Conservation (phyloP, 441 rosid genomes). For the Erysimum pusillum region DNA sequence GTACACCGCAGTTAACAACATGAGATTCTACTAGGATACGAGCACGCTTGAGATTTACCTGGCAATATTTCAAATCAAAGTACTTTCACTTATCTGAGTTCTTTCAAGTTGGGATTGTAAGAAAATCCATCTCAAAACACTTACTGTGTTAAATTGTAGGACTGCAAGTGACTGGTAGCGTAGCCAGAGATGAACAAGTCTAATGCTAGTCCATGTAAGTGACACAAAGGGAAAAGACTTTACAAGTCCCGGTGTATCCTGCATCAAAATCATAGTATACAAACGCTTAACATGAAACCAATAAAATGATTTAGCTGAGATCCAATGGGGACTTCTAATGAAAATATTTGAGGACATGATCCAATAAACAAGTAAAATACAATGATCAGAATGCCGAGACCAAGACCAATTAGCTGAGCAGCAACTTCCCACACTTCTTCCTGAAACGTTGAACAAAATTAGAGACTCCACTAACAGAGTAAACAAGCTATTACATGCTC, state of each 20-base stretch:
- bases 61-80: conserved; percentile 38
- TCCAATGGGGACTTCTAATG: conserved; percentile 9
- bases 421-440: conserved; percentile 99
- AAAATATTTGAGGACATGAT: conserved; percentile 18
- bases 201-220: conserved; percentile 78
- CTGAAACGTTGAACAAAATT: conserved; percentile 55
- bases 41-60: conserved; percentile 98
- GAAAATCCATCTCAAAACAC: conserved; percentile 34
- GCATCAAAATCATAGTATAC: conserved; percentile 46
- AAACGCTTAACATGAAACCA: conserved; percentile 36
- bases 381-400: conserved; percentile 83
- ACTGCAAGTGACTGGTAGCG: conserved; percentile 88
- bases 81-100: conserved; percentile 6
- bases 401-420: conserved; percentile 94
- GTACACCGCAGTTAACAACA: conserved; percentile 63
- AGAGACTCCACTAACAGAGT: conserved; percentile 26
- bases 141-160: conserved; percentile 76
- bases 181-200: conserved; percentile 91
- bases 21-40: conserved; percentile 81
- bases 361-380: conserved; percentile 50
- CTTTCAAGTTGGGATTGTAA: conserved; percentile 23
- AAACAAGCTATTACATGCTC: conserved; percentile 4
- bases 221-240: conserved; percentile 71
- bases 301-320: background rate
- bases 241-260: conserved; percentile 93